Evolutionary conservation across 495 filamentous ascomycete genomes (phyloP), one percentile per base, ranked within the genome.

Genomic region (Glarea lozoyensis): DNA sequence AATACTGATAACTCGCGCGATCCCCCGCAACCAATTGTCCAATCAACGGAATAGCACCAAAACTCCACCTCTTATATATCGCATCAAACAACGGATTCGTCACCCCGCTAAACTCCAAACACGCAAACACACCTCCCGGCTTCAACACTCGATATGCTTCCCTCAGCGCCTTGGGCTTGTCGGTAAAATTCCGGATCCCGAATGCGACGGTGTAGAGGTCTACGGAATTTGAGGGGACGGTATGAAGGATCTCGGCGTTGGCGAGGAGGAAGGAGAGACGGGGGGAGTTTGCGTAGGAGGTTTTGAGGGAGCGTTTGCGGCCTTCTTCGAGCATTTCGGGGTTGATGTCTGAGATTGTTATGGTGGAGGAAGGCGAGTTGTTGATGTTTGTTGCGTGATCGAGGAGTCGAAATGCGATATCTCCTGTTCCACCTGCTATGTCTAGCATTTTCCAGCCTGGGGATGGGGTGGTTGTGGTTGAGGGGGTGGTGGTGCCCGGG

Each of bases 151-250:
- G 76, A 64, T 75, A 77, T 0, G 92, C 92, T 55, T 95, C 86
- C 5, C 70, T 55, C 19, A 98, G 66, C 0, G 93, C 92, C 0
- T 69, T 69, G 43, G 79, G 75, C 58, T 94, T 92, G 63, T 88
- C 70, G 37, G 84, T 89, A 68, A 98, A 97, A 63, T 98, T 98
- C 35, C 92, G 78, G 61, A 97, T 95, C 23, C 92, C 92, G 57
- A 98, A 98, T 2, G 94, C 92, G 6, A 97, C 90, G 2, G 92
- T 98, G 67, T 98, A 98, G 6, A 98, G 71, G 60, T 98, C 92
- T 25, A 96, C 64, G 7, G 68, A 78, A 52, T 69, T 63, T 44
- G 67, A 59, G 0, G 78, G 69, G 40, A 96, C 75, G 16, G 35
- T 36, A 15, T 73, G 64, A 36, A 96, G 71, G 43, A 75, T 61